phyloP scores from a whole-genome alignment of 805 yeast genomes.

The Kuraishia borneana region DNA sequence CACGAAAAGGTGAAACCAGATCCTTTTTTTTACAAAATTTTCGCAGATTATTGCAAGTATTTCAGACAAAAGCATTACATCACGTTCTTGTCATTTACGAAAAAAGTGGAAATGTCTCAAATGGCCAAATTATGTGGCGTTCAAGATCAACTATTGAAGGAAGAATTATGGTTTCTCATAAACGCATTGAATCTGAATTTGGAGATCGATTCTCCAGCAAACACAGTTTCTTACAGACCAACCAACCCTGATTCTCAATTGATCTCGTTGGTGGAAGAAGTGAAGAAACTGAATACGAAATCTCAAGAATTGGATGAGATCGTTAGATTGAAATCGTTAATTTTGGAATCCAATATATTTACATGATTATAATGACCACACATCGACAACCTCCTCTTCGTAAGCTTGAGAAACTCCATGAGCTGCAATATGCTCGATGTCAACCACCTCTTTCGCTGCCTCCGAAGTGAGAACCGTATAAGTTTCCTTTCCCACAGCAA shows the following conservation, averaged over 20 bases:
- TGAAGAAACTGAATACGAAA: slow-evolving; percentile 2
- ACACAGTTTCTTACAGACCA: slow-evolving; percentile 2
- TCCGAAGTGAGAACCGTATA: slow-evolving; percentile 59
- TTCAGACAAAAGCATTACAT: slow-evolving; percentile 16
- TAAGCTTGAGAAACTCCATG: slow-evolving; percentile 41
- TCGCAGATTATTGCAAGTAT: not conserved
- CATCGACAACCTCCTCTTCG: slow-evolving; percentile 7
- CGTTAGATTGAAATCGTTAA: not conserved
- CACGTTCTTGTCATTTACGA: slow-evolving; percentile 20
- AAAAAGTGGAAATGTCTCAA: slow-evolving; percentile 10
- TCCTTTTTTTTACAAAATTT: not conserved
- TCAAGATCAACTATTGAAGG: slow-evolving; percentile 5
- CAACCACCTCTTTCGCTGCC: slow-evolving; percentile 78
- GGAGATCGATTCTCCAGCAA: slow-evolving; percentile 8
- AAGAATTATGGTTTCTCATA: slow-evolving; percentile 11
- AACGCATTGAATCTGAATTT: slow-evolving; percentile 14
- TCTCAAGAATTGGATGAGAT: not conserved
- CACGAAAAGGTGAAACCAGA: not conserved
- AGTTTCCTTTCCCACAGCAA: slow-evolving; percentile 59
- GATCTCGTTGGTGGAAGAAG: slow-evolving; percentile 4
- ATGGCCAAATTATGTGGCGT: slow-evolving; percentile 12
- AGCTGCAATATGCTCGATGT: slow-evolving; percentile 60
- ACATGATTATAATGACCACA: slow-evolving; percentile 2
- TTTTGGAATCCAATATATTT: not conserved
- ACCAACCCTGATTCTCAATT: not conserved